phyloP scores from a whole-genome alignment of 1,284 basidiomycete species.

The Athelia psychrophila region DNA sequence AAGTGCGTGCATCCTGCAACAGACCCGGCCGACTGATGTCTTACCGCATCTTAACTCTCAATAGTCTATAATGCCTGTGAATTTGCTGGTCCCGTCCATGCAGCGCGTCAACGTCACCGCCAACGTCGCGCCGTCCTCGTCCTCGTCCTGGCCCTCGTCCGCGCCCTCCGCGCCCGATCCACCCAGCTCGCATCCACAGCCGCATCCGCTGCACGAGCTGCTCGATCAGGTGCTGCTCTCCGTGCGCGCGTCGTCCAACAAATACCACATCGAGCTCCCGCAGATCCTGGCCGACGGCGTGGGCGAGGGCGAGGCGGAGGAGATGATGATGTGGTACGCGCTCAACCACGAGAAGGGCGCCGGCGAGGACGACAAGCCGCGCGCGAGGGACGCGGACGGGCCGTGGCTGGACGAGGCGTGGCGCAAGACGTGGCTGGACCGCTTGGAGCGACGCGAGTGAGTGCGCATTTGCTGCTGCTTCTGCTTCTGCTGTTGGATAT shows the following conservation, averaged over 20 bases:
- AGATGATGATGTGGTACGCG: conserved; percentile 72
- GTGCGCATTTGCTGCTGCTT: too few relatives aligned
- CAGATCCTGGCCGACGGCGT: conserved; percentile 55
- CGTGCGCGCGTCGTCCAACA: conserved; percentile 48
- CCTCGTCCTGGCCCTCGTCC: too few relatives aligned
- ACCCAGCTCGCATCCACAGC: conserved; percentile 47
- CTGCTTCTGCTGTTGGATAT: too few relatives aligned
- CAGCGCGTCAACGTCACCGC: conserved; percentile 38
- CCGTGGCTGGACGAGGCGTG: conserved; percentile 50
- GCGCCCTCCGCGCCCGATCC: conserved; percentile 17
- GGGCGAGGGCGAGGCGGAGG: conserved; percentile 59
- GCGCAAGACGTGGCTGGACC: conserved; percentile 52
- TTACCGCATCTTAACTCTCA: conserved; percentile 2
- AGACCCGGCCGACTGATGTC: conserved; percentile 1
- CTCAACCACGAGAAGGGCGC: conserved; percentile 53
- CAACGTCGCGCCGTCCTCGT: too few relatives aligned
- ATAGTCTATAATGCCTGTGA: conserved; percentile 69
- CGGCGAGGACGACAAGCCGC: conserved; percentile 26
- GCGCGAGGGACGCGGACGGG: conserved; percentile 20
- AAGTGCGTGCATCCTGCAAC: conserved; percentile 39
- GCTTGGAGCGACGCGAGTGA: conserved; percentile 72
- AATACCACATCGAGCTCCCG: conserved; percentile 61
- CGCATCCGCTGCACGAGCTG: conserved; percentile 53
- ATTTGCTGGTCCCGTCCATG: conserved; percentile 51
- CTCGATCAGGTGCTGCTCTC: conserved; percentile 61